Evolutionary conservation across 331 rosid genomes (phyloP), one percentile per base, ranked within the genome.

Genomic region (Telfairia occidentalis): DNA sequence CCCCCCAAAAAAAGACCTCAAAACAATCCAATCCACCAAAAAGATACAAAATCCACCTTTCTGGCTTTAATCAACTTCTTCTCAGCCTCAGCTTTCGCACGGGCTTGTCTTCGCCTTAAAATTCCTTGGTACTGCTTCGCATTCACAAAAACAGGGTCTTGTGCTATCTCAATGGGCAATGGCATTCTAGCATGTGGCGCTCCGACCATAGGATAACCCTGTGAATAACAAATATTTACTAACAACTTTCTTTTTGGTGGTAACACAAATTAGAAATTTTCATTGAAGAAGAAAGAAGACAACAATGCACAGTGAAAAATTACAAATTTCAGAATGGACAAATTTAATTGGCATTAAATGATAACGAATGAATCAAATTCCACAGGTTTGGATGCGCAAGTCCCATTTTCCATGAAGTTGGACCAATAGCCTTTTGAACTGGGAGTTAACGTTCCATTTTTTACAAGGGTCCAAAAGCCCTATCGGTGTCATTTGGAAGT

Each of bases 71-170:
- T 91, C 18, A 87, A 85, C 90, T 91, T 95, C 91, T 21, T 91
- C 82, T 92, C 96, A 72, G 89, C 92, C 85, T 95, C 98, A 29
- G 98, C 98, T 82, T 95, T 95, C 9, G 98, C 97, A 35, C 96
- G 97, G 70, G 98, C 98, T 79, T 91, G 96, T 82, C 98, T 90
- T 64, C 97, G 88, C 90, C 98, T 87, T 57, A 95, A 86, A 86
- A 95, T 95, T 76, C 96, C 99, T 81, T 89, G 97, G 96, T 91
- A 95, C 77, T 95, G 98, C 73, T 95, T 95, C 21, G 98, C 98
- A 75, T 95, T 95, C 82, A 95, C 98, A 76, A 88, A 95, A 57
- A 95, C 99, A 74, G 99, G 99, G 76, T 95, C 99, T 71, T 95
- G 99, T 66, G 96, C 86, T 91, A 91, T 88, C 88, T 95, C 97